Evolutionary conservation across 306 rosid species (phyloP).

Genomic region (Purshia tridentata): DNA sequence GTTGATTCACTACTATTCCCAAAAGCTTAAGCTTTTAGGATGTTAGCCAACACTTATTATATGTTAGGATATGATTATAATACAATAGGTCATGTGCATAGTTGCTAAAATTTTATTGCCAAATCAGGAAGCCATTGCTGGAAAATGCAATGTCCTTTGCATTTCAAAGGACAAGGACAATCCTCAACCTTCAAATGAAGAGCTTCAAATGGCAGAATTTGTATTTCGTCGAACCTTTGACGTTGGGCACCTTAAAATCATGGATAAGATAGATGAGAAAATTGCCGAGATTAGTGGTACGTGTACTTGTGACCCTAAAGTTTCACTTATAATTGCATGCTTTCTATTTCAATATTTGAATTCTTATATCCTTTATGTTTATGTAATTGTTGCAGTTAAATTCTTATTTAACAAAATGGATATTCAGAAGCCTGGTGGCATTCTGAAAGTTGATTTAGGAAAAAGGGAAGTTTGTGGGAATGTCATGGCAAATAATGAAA

Average conservation of each 20-base stretch:
- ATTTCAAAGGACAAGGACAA: slow-evolving; percentile 62
- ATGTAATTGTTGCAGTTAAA: slow-evolving; percentile 68
- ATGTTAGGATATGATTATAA: not conserved
- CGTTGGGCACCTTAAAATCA: slow-evolving; percentile 42
- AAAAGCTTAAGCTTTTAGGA: not conserved
- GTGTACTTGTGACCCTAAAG: not conserved
- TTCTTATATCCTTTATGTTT: slow-evolving; percentile 37
- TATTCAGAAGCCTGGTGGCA: slow-evolving; percentile 33
- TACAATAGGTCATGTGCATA: not conserved
- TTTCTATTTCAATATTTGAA: slow-evolving; percentile 22
- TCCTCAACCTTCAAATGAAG: slow-evolving; percentile 54
- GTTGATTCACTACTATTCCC: not conserved
- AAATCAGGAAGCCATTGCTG: slow-evolving; percentile 82
- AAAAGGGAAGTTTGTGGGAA: slow-evolving; percentile 38
- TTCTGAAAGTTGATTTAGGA: slow-evolving; percentile 38
- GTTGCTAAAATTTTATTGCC: slow-evolving; percentile 9
- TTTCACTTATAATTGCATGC: slow-evolving; percentile 16
- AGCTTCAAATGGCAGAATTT: slow-evolving; percentile 59
- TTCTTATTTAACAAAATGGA: slow-evolving; percentile 56
- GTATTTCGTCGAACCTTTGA: slow-evolving; percentile 79
- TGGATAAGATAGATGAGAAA: slow-evolving; percentile 48
- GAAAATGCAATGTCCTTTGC: slow-evolving; percentile 82
- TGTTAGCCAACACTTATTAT: not conserved
- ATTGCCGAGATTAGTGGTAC: slow-evolving; percentile 69
- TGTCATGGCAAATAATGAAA: slow-evolving; percentile 29